Percentiles rank a stretch among this genome's conserved stretches.
Conservation (phyloP, 1,284 basidiomycete species). For the Apiotrichum porosum region DNA sequence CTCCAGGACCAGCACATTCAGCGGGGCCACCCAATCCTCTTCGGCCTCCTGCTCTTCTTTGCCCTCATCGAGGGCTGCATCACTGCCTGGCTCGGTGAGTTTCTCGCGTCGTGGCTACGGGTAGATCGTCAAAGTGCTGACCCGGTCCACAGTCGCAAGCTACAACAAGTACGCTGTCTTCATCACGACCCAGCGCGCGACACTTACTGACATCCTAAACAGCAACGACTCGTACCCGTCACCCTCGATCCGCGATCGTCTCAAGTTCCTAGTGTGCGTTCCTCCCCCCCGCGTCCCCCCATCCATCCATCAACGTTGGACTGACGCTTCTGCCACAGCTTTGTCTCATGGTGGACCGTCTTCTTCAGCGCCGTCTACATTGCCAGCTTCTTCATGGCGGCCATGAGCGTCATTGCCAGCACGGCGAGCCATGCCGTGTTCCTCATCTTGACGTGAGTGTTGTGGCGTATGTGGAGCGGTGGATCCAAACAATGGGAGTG, state of each 20-base stretch:
- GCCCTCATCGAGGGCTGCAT: conserved; percentile 44
- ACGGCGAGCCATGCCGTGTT: conserved; percentile 45
- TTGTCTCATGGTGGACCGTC: conserved; percentile 50
- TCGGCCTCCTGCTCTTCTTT: conserved; percentile 39
- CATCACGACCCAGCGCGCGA: too few species aligned
- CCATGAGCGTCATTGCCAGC: conserved; percentile 21
- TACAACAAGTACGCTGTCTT: conserved; percentile 30
- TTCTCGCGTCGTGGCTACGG: too few species aligned
- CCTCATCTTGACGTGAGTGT: conserved; percentile 42
- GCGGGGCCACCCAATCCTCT: conserved; percentile 43
- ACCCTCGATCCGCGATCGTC: conserved; percentile 37
- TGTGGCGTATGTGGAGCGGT: neutral
- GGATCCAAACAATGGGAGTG: too few species aligned
- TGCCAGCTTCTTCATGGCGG: conserved; percentile 37
- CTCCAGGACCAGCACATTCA: conserved; percentile 17
- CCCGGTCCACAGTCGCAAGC: conserved; percentile 18
- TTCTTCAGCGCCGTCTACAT: conserved; percentile 43
- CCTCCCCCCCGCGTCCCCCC: too few species aligned
- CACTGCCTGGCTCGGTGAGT: conserved; percentile 30
- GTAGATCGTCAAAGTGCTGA: too few species aligned
- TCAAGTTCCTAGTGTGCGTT: conserved; percentile 34
- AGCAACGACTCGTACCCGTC: conserved; percentile 23
- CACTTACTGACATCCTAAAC: too few species aligned
- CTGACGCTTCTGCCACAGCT: conserved; percentile 15
- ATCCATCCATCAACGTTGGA: neutral